Evolutionary conservation across 768 basidiomycete species (phyloP).

Genomic region (Mycena olivaceomarginata): DNA sequence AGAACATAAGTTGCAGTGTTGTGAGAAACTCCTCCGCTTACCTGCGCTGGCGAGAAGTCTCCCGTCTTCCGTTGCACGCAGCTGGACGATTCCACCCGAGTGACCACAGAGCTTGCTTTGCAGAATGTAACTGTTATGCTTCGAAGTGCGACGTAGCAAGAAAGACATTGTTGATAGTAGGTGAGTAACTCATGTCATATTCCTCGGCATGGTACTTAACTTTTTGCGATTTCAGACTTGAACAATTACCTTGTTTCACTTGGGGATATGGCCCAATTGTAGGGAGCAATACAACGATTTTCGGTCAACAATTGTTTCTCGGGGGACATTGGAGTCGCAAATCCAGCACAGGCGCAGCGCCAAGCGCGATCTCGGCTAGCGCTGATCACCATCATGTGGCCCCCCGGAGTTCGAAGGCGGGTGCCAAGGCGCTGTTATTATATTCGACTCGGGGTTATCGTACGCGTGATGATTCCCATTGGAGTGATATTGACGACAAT

Average conservation of each 20-base stretch:
- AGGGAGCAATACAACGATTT: not conserved
- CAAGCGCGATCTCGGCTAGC: too few species aligned
- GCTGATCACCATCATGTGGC: slow-evolving; percentile 4
- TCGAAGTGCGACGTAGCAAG: slow-evolving; percentile 26
- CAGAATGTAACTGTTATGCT: slow-evolving; percentile 25
- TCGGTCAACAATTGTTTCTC: slow-evolving; percentile 17
- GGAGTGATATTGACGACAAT: not conserved
- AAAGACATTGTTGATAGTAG: slow-evolving; percentile 28
- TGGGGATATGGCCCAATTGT: slow-evolving; percentile 3
- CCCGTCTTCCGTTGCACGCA: slow-evolving; percentile 36
- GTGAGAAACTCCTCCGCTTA: slow-evolving; percentile 12
- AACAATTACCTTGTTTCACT: slow-evolving; percentile 7
- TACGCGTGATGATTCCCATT: not conserved
- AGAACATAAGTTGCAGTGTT: not conserved
- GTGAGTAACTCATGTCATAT: slow-evolving; percentile 14
- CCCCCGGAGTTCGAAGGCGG: not conserved
- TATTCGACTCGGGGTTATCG: slow-evolving; percentile 11
- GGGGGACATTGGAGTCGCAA: not conserved
- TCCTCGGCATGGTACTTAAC: slow-evolving; percentile 17
- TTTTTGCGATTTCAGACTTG: slow-evolving; percentile 3
- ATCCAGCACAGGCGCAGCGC: too few species aligned
- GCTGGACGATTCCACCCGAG: slow-evolving; percentile 34
- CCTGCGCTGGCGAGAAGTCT: slow-evolving; percentile 40
- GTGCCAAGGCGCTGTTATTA: not conserved
- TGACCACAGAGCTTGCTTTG: slow-evolving; percentile 36